phyloP scores from a whole-genome alignment of 805 yeast genomes.

The Lipomyces orientalis region DNA sequence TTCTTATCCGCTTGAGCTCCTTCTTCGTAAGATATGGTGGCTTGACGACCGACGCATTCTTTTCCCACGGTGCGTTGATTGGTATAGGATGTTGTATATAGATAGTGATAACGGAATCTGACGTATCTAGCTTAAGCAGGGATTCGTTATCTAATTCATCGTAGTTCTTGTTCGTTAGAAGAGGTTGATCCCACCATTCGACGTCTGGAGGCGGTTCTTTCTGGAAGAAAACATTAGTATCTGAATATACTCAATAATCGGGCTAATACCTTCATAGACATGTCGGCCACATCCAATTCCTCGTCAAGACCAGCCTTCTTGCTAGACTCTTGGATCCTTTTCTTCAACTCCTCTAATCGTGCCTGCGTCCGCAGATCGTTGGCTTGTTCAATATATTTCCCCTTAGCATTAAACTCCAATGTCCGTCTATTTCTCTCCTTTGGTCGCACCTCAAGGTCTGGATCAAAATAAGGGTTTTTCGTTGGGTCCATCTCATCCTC shows the following conservation, averaged over 20 bases:
- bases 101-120: conserved; percentile 61
- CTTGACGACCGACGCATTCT: conserved; percentile 49
- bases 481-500: conserved; percentile 31
- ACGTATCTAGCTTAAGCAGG: conserved; percentile 43
- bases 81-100: conserved; percentile 86
- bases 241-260: not conserved
- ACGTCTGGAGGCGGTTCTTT: conserved; percentile 59
- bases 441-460: conserved; percentile 29
- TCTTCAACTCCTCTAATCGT: conserved; percentile 46
- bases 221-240: conserved; percentile 9
- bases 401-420: conserved; percentile 62
- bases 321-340: conserved; percentile 45
- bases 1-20: conserved; percentile 75
- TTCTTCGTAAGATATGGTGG: conserved; percentile 71
- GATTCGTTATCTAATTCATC: conserved; percentile 37
- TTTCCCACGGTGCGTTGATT: conserved; percentile 63
- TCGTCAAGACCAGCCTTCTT: conserved; percentile 56
- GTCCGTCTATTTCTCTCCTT: conserved; percentile 47
- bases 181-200: conserved; percentile 91
- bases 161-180: conserved; percentile 52
- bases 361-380: conserved; percentile 54
- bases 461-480: conserved; percentile 50
- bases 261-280: conserved; percentile 50
- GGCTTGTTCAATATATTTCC: conserved; percentile 65
- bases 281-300: conserved; percentile 61